A percentile compares a stretch with the other conserved stretches of the same genome.
These are phyloP conservation scores for Cystobasidiopsis lactophilus DNA, from an alignment of 768 basidiomycete genomes.

Conservation along the genomic window DNA sequence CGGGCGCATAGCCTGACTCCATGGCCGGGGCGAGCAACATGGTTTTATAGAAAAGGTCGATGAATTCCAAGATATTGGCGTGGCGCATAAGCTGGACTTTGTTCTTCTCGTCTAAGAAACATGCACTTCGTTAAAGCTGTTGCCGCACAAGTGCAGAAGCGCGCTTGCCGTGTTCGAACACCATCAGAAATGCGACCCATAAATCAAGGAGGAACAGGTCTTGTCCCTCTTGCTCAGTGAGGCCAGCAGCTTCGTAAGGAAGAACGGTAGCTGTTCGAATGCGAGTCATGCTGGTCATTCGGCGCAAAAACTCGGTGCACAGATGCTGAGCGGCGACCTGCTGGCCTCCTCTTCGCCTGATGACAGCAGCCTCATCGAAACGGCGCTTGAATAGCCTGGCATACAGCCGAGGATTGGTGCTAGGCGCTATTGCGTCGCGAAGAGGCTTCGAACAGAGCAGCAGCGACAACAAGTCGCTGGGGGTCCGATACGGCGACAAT, in stretches of 20 bases:
- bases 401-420: not conserved
- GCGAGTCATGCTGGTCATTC: too few relatives aligned
- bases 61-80: conserved; percentile 19
- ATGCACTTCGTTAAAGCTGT: too few relatives aligned
- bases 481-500: not conserved
- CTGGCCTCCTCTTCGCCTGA: not conserved
- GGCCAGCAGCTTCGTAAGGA: not conserved
- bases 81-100: conserved; percentile 15
- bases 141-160: conserved; percentile 5
- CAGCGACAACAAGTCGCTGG: not conserved
- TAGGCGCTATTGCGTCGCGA: not conserved
- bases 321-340: not conserved
- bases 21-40: conserved; percentile 19
- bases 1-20: conserved; percentile 23
- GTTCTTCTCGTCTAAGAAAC: conserved; percentile 11
- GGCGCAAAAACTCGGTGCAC: too few relatives aligned
- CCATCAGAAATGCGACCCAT: conserved; percentile 48
- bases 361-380: not conserved
- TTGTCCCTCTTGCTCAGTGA: not conserved
- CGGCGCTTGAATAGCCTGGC: not conserved
- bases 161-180: conserved; percentile 58
- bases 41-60: conserved; percentile 20
- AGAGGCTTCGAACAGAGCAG: not conserved
- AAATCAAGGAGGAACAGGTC: conserved; percentile 28
- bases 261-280: not conserved